Evolutionary conservation across 2,329 filamentous ascomycete genomes (phyloP), one percentile per base, ranked within the genome.

Genomic region (Neonectria ditissima): DNA sequence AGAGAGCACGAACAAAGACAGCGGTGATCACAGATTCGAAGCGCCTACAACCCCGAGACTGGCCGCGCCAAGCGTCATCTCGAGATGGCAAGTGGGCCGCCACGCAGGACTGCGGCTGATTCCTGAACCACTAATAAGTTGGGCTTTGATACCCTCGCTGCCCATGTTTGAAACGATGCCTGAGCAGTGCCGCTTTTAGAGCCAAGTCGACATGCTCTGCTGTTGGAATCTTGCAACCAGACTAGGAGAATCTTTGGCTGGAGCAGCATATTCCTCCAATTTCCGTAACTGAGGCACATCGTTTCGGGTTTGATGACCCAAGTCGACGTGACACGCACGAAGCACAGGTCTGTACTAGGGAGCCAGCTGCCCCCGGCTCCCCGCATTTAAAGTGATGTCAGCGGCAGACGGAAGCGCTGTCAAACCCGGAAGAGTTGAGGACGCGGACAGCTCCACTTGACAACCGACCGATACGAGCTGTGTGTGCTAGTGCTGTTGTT

Each of bases 31-130:
- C 22, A 22, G 55, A n/a, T 50, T 57, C n/a, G 28, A 30, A 50
- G n/a, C 47, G 34, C n/a, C 37, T 41, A 48, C 24, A 13, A 20
- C 45, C 28, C 28, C 44, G 28, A 28, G 14, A 34, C 28, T 28
- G 32, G 44, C 55, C 10, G 7, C 8, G 8, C n/a, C 32, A 20
- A 44, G n/a, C 37, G 48, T 7, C n/a, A 14, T 32, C 24, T 20
- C 14, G 28, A 50, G 47, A 50, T 50, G 28, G 28, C 11, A 32
- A 22, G 47, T 50, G 47, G 47, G 26, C 45, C 45, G 16, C 26
- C 16, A 16, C 16, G 3, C 24, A 62, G 26, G 43, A 53, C 57
- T 59, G 50, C 50, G 50, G 47, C 44, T 43, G 37, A 41, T 58
- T 63, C 43, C 43, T 54, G 53, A 24, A 52, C 47, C 47, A 30